Conservation (phyloP, 345 rosid species). For the Bruguiera parviflora region DNA sequence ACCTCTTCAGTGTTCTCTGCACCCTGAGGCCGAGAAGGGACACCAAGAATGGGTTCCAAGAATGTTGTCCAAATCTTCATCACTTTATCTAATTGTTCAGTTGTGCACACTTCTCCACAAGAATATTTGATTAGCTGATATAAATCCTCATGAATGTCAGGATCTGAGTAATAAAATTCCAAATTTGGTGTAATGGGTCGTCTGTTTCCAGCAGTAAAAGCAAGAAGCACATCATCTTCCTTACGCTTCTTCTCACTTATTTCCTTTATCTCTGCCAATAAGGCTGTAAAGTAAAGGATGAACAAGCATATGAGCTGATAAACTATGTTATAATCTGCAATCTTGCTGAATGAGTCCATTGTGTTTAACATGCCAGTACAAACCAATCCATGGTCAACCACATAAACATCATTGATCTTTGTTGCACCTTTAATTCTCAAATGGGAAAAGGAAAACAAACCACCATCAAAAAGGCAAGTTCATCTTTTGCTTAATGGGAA, state of each 20-base stretch:
- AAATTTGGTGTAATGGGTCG: slow-evolving; percentile 56
- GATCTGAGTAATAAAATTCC: slow-evolving; percentile 75
- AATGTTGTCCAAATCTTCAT: slow-evolving; percentile 91
- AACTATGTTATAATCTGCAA: neutral
- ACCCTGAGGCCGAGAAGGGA: slow-evolving; percentile 82
- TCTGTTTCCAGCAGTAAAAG: slow-evolving; percentile 83
- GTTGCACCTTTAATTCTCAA: no score
- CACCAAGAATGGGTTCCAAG: slow-evolving; percentile 79
- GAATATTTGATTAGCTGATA: slow-evolving; percentile 94
- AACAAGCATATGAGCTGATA: slow-evolving; percentile 15
- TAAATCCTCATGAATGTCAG: slow-evolving; percentile 83
- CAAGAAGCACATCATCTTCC: slow-evolving; percentile 81
- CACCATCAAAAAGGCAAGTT: neutral
- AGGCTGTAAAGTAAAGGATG: slow-evolving; percentile 49
- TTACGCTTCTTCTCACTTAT: slow-evolving; percentile 71
- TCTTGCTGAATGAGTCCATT: no score
- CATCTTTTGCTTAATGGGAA: no score
- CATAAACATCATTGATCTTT: no score
- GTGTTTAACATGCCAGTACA: no score
- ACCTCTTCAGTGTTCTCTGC: slow-evolving; percentile 80
- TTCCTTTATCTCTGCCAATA: slow-evolving; percentile 90
- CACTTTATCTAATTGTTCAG: slow-evolving; percentile 82
- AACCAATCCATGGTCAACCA: no score
- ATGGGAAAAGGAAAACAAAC: neutral
- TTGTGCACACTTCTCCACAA: slow-evolving; percentile 87